Conservation (phyloP, 179 eudicot genomes). For the Sideroxylon spinosum region DNA sequence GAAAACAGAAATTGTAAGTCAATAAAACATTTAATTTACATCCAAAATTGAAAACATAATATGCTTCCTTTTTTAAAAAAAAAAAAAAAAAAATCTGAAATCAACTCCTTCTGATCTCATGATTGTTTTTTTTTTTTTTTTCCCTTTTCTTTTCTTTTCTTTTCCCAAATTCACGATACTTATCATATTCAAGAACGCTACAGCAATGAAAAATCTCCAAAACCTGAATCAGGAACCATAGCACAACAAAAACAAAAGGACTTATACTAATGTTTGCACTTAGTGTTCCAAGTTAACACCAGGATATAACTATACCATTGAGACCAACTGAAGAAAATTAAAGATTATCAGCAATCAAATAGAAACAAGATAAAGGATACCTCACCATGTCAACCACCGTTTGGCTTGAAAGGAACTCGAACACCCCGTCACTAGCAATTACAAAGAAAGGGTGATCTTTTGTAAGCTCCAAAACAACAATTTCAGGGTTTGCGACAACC, state of each 20-base stretch:
- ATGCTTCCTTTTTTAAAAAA: too few relatives aligned
- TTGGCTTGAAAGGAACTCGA: slow-evolving; percentile 96
- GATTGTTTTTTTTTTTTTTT: not conserved
- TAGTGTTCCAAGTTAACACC: not conserved
- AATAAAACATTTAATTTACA: too few relatives aligned
- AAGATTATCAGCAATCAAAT: not conserved
- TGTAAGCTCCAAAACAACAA: slow-evolving; percentile 81
- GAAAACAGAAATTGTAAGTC: too few relatives aligned
- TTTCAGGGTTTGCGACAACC: slow-evolving; percentile 88
- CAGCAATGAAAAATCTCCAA: not conserved
- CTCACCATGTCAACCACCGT: slow-evolving; percentile 95
- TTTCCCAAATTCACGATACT: not conserved
- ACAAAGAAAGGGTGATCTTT: slow-evolving; percentile 85
- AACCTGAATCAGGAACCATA: not conserved
- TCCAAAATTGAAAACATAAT: too few relatives aligned
- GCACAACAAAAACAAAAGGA: not conserved
- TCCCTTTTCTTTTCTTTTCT: not conserved
- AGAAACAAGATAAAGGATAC: slow-evolving; percentile 16
- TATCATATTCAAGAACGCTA: not conserved
- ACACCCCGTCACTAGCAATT: slow-evolving; percentile 96
- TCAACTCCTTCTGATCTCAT: too few relatives aligned
- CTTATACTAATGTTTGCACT: not conserved
- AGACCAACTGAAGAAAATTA: not conserved
- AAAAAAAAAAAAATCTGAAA: too few relatives aligned
- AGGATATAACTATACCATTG: not conserved